Percentiles rank a stretch among this genome's conserved stretches.
These are phyloP conservation scores for Naganishia kalamii DNA, from an alignment of 768 basidiomycete species.

Conservation along the genomic window DNA sequence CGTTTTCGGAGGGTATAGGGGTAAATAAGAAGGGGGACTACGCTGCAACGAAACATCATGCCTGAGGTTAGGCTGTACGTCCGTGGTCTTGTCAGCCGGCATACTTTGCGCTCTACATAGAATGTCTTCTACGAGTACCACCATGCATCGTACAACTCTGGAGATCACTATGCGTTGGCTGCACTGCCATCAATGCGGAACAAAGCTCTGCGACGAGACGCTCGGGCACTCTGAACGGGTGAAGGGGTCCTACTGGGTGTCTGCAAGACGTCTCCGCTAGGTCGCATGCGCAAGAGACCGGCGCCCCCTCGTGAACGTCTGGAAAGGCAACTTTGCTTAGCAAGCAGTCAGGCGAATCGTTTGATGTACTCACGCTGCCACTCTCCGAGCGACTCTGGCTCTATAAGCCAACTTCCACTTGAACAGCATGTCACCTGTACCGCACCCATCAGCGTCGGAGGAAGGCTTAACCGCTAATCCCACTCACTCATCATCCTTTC, in stretches of 20 bases:
- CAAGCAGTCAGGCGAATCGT: background rate
- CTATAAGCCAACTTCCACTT: conserved; percentile 24
- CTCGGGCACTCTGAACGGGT: background rate
- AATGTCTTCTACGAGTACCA: no score
- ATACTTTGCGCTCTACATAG: no score
- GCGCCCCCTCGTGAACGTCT: conserved; percentile 16
- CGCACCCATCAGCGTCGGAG: background rate
- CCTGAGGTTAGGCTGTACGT: no score
- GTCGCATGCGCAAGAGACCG: conserved; percentile 8
- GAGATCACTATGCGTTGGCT: background rate
- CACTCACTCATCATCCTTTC: conserved; percentile 13
- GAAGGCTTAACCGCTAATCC: no score
- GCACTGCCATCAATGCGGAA: background rate
- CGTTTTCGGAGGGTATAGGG: no score
- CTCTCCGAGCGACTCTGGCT: conserved; percentile 20
- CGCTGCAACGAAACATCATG: no score
- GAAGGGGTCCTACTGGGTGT: conserved; percentile 11
- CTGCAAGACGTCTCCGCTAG: background rate
- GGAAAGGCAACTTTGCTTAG: background rate
- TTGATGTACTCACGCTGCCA: conserved; percentile 15
- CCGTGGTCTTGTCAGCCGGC: no score
- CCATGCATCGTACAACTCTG: no score
- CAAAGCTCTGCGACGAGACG: background rate
- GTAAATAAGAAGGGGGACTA: no score
- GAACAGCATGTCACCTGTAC: conserved; percentile 8